These are phyloP conservation scores for Calonectria pteridis DNA, from an alignment of 2,329 filamentous ascomycete species.

Conservation along the genomic window DNA sequence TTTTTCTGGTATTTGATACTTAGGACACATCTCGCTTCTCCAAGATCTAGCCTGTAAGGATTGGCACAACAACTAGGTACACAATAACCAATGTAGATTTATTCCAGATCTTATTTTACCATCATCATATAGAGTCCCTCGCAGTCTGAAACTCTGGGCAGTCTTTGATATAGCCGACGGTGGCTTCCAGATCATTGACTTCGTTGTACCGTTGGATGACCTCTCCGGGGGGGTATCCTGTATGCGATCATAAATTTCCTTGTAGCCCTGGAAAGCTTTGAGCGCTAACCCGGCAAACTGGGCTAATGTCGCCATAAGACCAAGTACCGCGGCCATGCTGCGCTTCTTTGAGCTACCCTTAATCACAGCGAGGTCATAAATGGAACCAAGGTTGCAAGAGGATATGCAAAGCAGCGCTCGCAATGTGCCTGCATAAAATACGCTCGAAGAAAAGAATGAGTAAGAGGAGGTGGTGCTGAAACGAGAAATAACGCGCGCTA, in stretches of 20 bases:
- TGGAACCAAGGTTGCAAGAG: neutral
- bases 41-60: no score
- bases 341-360: neutral
- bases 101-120: no score
- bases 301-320: neutral
- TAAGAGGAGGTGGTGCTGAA: neutral
- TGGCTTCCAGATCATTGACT: neutral
- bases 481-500: neutral
- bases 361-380: neutral
- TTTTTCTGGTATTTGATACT: no score
- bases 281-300: neutral
- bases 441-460: neutral
- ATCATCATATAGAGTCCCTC: no score
- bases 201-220: neutral
- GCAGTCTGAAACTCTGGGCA: neutral
- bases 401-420: neutral
- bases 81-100: no score
- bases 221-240: neutral
- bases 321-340: neutral
- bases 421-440: neutral
- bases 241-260: neutral
- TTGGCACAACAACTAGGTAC: no score
- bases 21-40: no score
- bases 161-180: neutral
- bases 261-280: neutral